These are phyloP conservation scores for Salix arbutifolia DNA, from an alignment of 345 rosid species.

Conservation along the genomic window DNA sequence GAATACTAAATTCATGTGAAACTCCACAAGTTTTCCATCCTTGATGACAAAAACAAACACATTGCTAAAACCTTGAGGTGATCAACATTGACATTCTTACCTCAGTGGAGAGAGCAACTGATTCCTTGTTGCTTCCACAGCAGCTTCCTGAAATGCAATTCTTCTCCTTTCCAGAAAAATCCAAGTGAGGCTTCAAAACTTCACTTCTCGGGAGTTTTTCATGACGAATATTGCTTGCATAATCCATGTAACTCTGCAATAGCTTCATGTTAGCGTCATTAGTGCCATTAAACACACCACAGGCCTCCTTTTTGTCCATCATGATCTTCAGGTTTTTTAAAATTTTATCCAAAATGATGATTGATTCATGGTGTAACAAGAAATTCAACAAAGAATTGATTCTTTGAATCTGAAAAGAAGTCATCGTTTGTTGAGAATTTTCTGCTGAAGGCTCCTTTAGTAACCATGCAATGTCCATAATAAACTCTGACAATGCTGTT, in stretches of 20 bases:
- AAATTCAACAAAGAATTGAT: constrained; percentile 50
- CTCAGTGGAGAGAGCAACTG: constrained; percentile 39
- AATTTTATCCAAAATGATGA: constrained; percentile 50
- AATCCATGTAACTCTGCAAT: constrained; percentile 43
- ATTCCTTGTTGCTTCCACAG: constrained; percentile 26
- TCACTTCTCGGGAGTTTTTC: constrained; percentile 29
- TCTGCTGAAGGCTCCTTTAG: constrained; percentile 61
- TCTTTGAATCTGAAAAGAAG: constrained; percentile 64
- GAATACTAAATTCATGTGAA: not conserved
- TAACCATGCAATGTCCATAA: constrained; percentile 84
- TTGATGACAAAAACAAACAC: not conserved
- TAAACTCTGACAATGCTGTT: constrained; percentile 50
- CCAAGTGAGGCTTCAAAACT: constrained; percentile 18
- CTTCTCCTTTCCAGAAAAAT: constrained; percentile 14
- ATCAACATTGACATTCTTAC: constrained; percentile 30
- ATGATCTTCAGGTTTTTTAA: constrained; percentile 46
- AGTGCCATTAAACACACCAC: constrained; percentile 23
- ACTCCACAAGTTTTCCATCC: not conserved
- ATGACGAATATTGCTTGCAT: constrained; percentile 34
- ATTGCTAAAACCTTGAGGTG: not conserved
- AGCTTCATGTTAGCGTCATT: constrained; percentile 38
- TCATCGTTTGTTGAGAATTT: constrained; percentile 30
- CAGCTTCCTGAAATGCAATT: constrained; percentile 29
- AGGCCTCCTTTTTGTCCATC: constrained; percentile 34
- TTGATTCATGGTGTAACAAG: constrained; percentile 50